Base-by-base conservation (phyloP, 2,329 filamentous ascomycete genomes). In the Hypoxylon sp. region DNA sequence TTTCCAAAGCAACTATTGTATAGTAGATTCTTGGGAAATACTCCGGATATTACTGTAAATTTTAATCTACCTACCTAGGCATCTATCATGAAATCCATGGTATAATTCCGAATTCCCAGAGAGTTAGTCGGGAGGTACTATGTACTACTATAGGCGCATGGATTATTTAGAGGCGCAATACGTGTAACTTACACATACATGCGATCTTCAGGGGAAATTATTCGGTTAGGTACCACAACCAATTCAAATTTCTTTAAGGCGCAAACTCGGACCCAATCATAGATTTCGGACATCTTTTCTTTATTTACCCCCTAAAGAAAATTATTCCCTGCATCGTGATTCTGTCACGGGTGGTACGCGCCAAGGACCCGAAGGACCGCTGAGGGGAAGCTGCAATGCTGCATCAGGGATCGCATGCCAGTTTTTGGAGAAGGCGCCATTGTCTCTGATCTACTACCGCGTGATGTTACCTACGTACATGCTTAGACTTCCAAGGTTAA, bases 401-500 rank as follows among this genome's bases (percentile, higher is more conserved):
- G 56, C 50, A 52, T 19, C 29, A 54, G 37, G 37, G 47, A 54
- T 22, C 26, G 51, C 31, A 66, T 10, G 33, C 31, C 19, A 39
- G 33, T 33, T 58, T 48, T 70, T 67, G 63, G 67, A 64, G 67
- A 67, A 70, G n/a, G 67, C 52, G 44, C 56, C 56, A 46, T 67
- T 52, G 10, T 63, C 50, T 50, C 29, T 48, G 60, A 44, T 31
- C 35, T 63, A 35, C 63, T 24, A 66, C 66, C 67, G 50, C 63
- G 55, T 67, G 67, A 69, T 67, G 52, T 60, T 46, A 67, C 63
- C 59, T 55, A 55, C 31, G 19, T 55, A 60, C 37, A 39, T 56
- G 50, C 57, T 46, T 55, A 56, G 53, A 54, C 50, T 48, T 64
- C 19, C 19, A 22, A 22, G 19, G 19, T 22, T 22, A 22, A 66